phyloP scores from a whole-genome alignment of 140 eudicot species.

The Ambrosia hybrid region DNA sequence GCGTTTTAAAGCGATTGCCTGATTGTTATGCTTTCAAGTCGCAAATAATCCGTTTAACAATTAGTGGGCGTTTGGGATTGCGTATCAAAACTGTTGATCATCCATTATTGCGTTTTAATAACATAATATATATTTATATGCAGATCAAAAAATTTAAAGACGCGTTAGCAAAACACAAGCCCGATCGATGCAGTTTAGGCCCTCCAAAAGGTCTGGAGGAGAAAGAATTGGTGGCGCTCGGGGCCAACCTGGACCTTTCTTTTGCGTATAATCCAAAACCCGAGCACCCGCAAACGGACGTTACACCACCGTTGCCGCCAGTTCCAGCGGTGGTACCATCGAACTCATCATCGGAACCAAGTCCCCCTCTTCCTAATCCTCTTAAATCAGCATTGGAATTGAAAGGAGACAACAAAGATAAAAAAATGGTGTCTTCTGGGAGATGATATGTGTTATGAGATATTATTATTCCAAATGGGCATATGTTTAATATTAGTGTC shows the following conservation, averaged over 20 bases:
- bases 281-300: constrained; percentile 38
- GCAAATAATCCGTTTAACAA: no score
- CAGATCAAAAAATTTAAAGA: constrained; percentile 84
- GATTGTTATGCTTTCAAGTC: not conserved
- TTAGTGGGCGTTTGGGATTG: not conserved
- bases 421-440: constrained; percentile 42
- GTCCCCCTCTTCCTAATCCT: constrained; percentile 35
- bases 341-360: not conserved
- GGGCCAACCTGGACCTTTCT: constrained; percentile 64
- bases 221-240: constrained; percentile 67
- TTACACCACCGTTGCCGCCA: constrained; percentile 8
- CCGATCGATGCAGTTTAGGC: constrained; percentile 59
- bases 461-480: not conserved
- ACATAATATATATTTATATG: not conserved
- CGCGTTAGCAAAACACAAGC: constrained; percentile 64
- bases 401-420: constrained; percentile 31
- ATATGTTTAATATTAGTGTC: constrained; percentile 20
- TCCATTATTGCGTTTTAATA: not conserved
- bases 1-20: not conserved
- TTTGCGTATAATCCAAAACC: constrained; percentile 48
- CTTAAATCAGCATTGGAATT: constrained; percentile 24
- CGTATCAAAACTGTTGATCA: not conserved
- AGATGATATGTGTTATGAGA: constrained; percentile 30
- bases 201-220: constrained; percentile 74
- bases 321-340: constrained; percentile 8